Percentiles rank a stretch among this genome's conserved stretches.
Evolutionary conservation across 805 yeast species (phyloP).

Genomic region (Yarrowia sp.): DNA sequence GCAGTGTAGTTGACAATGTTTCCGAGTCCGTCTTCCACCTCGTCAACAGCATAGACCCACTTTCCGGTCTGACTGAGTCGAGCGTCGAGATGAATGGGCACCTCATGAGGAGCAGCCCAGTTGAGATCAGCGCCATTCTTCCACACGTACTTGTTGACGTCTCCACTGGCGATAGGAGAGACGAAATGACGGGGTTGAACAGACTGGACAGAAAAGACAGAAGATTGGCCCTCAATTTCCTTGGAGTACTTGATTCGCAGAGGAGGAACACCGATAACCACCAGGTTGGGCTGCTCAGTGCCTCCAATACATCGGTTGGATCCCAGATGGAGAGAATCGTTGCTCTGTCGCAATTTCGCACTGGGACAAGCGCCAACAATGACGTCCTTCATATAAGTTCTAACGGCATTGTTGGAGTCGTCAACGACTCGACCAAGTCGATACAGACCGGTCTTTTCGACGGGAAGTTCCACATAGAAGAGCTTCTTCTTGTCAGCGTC

Average conservation of each 20-base stretch:
- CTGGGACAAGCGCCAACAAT: slow-evolving; percentile 79
- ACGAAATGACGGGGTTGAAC: slow-evolving; percentile 59
- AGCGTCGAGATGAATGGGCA: slow-evolving; percentile 56
- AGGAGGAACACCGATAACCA: slow-evolving; percentile 81
- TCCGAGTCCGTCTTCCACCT: slow-evolving; percentile 71
- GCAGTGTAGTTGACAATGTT: slow-evolving; percentile 54
- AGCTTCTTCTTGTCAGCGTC: slow-evolving; percentile 40
- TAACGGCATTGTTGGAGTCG: slow-evolving; percentile 61
- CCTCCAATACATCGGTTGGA: slow-evolving; percentile 70
- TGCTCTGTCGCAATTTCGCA: slow-evolving; percentile 58
- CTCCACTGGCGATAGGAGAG: slow-evolving; percentile 46
- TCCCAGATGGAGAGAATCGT: slow-evolving; percentile 48
- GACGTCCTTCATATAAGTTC: slow-evolving; percentile 66
- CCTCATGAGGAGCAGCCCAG: slow-evolving; percentile 52
- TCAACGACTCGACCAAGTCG: slow-evolving; percentile 73
- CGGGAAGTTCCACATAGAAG: slow-evolving; percentile 68
- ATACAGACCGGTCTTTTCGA: slow-evolving; percentile 78
- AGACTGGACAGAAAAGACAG: slow-evolving; percentile 53
- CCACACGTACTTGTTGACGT: slow-evolving; percentile 40
- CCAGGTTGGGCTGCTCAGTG: slow-evolving; percentile 59
- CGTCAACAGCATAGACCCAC: slow-evolving; percentile 63
- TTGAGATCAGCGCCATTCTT: slow-evolving; percentile 43
- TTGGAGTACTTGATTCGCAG: slow-evolving; percentile 60
- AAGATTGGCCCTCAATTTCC: slow-evolving; percentile 52
- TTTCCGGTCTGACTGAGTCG: slow-evolving; percentile 57